A percentile compares a stretch with the other conserved stretches of the same genome.
These are phyloP conservation scores for Asparagopsis taxiformis DNA, from an alignment of 31 red algal species.

Conservation along the genomic window DNA sequence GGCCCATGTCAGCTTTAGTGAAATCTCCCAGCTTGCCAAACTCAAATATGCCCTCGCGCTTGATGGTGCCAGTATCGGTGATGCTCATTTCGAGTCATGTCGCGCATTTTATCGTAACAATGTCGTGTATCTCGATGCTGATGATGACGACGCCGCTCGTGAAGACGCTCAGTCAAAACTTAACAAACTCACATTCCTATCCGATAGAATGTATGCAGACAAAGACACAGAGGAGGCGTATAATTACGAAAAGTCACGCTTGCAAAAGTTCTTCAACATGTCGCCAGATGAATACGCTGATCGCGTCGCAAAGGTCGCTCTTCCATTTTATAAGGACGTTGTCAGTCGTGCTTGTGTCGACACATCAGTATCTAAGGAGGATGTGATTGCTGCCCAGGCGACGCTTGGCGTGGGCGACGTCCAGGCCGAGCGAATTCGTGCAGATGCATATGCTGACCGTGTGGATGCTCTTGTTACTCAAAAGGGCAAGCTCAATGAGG, in stretches of 20 bases:
- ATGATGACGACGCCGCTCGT: slow-evolving; percentile 39
- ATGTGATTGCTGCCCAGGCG: slow-evolving; percentile 58
- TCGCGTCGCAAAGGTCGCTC: slow-evolving; percentile 60
- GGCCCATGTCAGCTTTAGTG: slow-evolving; percentile 35
- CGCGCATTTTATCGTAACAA: slow-evolving; percentile 79
- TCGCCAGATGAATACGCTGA: slow-evolving; percentile 60
- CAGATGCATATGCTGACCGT: slow-evolving; percentile 63
- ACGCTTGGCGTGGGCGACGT: slow-evolving; percentile 62
- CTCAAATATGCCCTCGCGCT: slow-evolving; percentile 74
- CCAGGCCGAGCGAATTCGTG: slow-evolving; percentile 37
- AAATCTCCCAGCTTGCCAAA: slow-evolving; percentile 57
- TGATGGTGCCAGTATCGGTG: slow-evolving; percentile 54
- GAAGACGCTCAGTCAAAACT: slow-evolving; percentile 49
- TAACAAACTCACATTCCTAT: slow-evolving; percentile 82
- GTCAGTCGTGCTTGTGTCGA: slow-evolving; percentile 46
- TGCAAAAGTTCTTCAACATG: slow-evolving; percentile 78
- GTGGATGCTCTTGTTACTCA: slow-evolving; percentile 51
- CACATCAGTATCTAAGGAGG: slow-evolving; percentile 30
- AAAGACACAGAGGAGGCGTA: slow-evolving; percentile 91
- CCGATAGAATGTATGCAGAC: slow-evolving; percentile 74
- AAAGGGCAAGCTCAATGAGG: slow-evolving; percentile 53
- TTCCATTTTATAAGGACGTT: slow-evolving; percentile 75
- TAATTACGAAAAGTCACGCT: slow-evolving; percentile 73
- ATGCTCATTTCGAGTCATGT: slow-evolving; percentile 76
- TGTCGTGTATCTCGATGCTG: slow-evolving; percentile 67